A percentile compares a stretch with the other conserved stretches of the same genome.
Evolutionary conservation across 129 eudicot species (phyloP).

Genomic region (Flaveria linearis): DNA sequence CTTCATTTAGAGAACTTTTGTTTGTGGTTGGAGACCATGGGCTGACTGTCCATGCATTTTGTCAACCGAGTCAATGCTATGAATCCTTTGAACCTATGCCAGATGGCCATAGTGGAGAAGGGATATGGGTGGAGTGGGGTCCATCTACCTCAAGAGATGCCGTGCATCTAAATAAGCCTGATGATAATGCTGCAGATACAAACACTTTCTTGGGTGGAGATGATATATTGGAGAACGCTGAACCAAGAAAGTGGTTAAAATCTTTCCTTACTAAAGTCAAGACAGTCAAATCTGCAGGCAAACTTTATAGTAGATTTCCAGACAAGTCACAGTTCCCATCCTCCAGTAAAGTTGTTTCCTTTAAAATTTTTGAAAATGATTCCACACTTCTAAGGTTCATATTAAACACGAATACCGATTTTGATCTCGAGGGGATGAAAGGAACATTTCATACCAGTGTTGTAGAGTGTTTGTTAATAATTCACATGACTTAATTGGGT

Average conservation of each 20-base stretch:
- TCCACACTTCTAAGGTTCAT: constrained; percentile 43
- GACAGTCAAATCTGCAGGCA: constrained; percentile 52
- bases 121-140: constrained; percentile 95
- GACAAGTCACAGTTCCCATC: constrained; percentile 53
- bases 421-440: constrained; percentile 34
- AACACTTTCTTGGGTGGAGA: constrained; percentile 26
- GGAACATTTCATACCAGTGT: constrained; percentile 57
- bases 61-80: constrained; percentile 36
- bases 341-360: constrained; percentile 55
- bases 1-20: constrained; percentile 65
- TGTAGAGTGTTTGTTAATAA: constrained; percentile 60
- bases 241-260: constrained; percentile 65
- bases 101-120: constrained; percentile 50
- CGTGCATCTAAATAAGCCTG: constrained; percentile 23
- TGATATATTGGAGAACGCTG: constrained; percentile 27
- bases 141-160: constrained; percentile 49
- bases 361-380: constrained; percentile 55
- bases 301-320: constrained; percentile 59
- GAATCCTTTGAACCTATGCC: constrained; percentile 35
- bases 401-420: constrained; percentile 33
- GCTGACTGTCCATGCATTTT: constrained; percentile 76
- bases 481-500: constrained; percentile 71
- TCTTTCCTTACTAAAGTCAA: constrained; percentile 63
- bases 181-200: constrained; percentile 32
- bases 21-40: constrained; percentile 76